phyloP scores from a whole-genome alignment of 106 monocot genomes.

The Acanthochlamys bracteata region DNA sequence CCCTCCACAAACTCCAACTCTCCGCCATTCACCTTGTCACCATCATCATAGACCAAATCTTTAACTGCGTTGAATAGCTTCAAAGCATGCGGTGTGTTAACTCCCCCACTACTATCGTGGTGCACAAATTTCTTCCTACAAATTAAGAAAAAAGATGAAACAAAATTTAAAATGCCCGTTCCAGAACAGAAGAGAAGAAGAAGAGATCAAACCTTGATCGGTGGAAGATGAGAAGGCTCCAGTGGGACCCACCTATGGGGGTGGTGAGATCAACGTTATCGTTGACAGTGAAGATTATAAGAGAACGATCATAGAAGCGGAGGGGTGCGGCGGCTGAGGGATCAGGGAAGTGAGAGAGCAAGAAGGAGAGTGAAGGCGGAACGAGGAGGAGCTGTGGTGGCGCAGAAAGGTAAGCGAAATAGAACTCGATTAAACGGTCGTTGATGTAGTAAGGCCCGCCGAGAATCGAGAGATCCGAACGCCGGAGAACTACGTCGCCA shows the following conservation, averaged over 20 bases:
- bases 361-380: conserved; percentile 50
- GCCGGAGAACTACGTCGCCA: conserved; percentile 36
- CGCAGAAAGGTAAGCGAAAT: conserved; percentile 25
- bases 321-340: conserved; percentile 34
- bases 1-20: conserved; percentile 24
- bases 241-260: conserved; percentile 60
- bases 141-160: no score
- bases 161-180: no score
- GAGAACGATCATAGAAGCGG: conserved; percentile 14
- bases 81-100: conserved; percentile 29
- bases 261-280: conserved; percentile 23
- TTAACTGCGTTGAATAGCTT: conserved; percentile 28
- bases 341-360: conserved; percentile 34
- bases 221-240: conserved; percentile 64
- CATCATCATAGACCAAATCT: conserved; percentile 12
- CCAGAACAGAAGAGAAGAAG: no score
- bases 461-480: conserved; percentile 44
- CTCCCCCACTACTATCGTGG: conserved; percentile 47
- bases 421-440: conserved; percentile 57
- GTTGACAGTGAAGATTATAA: conserved; percentile 42
- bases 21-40: no score
- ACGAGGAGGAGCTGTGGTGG: conserved; percentile 23
- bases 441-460: conserved; percentile 44
- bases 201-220: no score
- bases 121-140: conserved; percentile 39